phyloP scores from a whole-genome alignment of 768 basidiomycete genomes.

The Cyclocybe cylindracea region DNA sequence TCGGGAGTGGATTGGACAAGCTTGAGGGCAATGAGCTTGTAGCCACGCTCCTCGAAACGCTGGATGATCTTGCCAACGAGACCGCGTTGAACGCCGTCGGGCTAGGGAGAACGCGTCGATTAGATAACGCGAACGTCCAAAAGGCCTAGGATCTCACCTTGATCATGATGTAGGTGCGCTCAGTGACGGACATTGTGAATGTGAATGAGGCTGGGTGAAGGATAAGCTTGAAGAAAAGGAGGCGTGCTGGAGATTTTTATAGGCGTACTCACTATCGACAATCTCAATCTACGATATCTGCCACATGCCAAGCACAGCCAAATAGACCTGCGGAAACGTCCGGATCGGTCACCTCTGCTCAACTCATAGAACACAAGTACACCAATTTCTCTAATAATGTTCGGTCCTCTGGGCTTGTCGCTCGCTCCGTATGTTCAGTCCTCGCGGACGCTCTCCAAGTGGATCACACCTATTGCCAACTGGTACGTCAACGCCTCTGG shows the following conservation, averaged over 20 bases:
- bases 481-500: slow-evolving; percentile 83
- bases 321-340: slow-evolving; percentile 43
- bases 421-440: slow-evolving; percentile 76
- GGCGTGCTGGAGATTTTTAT: slow-evolving; percentile 20
- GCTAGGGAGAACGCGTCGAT: slow-evolving; percentile 47
- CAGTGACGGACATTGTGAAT: slow-evolving; percentile 63
- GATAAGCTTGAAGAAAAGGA: slow-evolving; percentile 21
- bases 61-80: slow-evolving; percentile 95
- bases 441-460: slow-evolving; percentile 63
- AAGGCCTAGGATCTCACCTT: slow-evolving; percentile 58
- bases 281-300: slow-evolving; percentile 36
- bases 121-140: slow-evolving; percentile 7
- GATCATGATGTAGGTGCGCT: slow-evolving; percentile 99
- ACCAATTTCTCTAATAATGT: slow-evolving; percentile 33
- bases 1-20: slow-evolving; percentile 74
- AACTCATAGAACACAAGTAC: slow-evolving; percentile 9
- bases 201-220: slow-evolving; percentile 29
- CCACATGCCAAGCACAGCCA: slow-evolving; percentile 44
- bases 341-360: slow-evolving; percentile 18
- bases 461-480: slow-evolving; percentile 76
- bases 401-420: slow-evolving; percentile 69
- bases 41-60: slow-evolving; percentile 97
- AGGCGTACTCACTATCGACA: slow-evolving; percentile 15
- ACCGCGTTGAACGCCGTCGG: slow-evolving; percentile 97
- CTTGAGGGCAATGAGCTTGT: slow-evolving; percentile 96